Percentiles rank a stretch among this genome's conserved stretches.
Conservation (phyloP, 2,329 filamentous ascomycete genomes). For the Aspergillus novoparasiticus region DNA sequence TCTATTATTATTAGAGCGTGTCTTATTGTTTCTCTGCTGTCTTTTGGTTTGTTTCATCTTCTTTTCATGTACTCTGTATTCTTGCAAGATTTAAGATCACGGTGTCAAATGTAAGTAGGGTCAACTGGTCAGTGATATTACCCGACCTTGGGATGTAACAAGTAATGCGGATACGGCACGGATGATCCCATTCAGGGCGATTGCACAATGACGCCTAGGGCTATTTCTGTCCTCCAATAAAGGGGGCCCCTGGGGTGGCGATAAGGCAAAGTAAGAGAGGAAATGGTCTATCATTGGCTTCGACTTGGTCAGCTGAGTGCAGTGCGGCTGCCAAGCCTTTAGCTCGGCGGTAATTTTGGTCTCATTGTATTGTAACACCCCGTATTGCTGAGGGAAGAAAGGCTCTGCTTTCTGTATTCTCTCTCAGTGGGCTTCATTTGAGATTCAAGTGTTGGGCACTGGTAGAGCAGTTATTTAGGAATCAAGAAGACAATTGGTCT, state of each 20-base stretch:
- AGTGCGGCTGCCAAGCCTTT: slow-evolving; percentile 12
- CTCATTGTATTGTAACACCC: background rate
- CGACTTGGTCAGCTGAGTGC: slow-evolving; percentile 18
- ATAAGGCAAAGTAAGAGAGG: background rate
- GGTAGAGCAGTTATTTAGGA: background rate
- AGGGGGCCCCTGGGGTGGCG: background rate
- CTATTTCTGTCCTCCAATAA: slow-evolving; percentile 20
- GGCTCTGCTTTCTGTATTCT: background rate
- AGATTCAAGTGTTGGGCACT: background rate
- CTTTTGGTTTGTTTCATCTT: background rate
- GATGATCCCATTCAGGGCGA: background rate
- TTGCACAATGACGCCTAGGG: background rate
- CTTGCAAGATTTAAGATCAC: background rate
- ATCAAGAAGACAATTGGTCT: background rate
- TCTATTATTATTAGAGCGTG: too few species aligned
- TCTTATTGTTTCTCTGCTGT: too few species aligned
- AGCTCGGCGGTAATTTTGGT: background rate
- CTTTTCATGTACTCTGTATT: background rate
- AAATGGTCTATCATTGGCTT: slow-evolving; percentile 10
- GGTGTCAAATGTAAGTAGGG: background rate
- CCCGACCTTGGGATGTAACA: too few species aligned
- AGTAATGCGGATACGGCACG: background rate
- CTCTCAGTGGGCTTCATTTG: background rate
- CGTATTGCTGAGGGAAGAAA: background rate
- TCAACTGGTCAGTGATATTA: background rate